These are phyloP conservation scores for Aspergillus steynii DNA, from an alignment of 495 filamentous ascomycete genomes.

Conservation along the genomic window DNA sequence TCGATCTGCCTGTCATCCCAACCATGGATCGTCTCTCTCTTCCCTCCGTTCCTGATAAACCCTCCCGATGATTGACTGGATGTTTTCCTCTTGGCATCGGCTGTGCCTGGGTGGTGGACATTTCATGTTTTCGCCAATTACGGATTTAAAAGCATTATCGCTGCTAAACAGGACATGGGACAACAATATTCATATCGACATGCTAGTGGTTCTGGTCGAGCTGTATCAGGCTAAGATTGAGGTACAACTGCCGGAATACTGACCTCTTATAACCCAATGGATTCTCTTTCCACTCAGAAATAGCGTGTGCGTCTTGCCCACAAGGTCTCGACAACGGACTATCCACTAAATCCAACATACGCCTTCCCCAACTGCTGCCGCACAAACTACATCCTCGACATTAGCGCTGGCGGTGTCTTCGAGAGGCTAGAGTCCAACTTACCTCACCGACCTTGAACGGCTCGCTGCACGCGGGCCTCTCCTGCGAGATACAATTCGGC, in stretches of 20 bases:
- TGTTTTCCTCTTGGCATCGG: not conserved
- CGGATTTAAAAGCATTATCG: too few relatives aligned
- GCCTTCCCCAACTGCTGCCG: not conserved
- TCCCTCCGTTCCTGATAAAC: not conserved
- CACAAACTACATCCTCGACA: not conserved
- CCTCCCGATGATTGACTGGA: not conserved
- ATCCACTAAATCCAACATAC: not conserved
- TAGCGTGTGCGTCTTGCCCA: not conserved
- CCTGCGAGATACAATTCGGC: constrained; percentile 17
- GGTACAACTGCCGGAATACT: too few relatives aligned
- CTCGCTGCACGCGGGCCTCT: constrained; percentile 15
- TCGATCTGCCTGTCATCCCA: not conserved
- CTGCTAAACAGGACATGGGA: too few relatives aligned
- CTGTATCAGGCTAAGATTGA: too few relatives aligned
- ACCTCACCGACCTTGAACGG: constrained; percentile 32
- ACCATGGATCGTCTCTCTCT: not conserved
- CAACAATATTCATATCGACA: too few relatives aligned
- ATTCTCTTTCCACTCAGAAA: not conserved
- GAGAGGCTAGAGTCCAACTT: not conserved
- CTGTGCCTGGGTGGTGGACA: not conserved
- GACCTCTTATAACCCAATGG: too few relatives aligned
- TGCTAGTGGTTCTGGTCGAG: too few relatives aligned
- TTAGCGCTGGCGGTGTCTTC: not conserved
- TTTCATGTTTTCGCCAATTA: too few relatives aligned
- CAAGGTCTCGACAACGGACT: not conserved